Evolutionary conservation across 345 rosid genomes (phyloP).

Genomic region (Alliaria petiolata): DNA sequence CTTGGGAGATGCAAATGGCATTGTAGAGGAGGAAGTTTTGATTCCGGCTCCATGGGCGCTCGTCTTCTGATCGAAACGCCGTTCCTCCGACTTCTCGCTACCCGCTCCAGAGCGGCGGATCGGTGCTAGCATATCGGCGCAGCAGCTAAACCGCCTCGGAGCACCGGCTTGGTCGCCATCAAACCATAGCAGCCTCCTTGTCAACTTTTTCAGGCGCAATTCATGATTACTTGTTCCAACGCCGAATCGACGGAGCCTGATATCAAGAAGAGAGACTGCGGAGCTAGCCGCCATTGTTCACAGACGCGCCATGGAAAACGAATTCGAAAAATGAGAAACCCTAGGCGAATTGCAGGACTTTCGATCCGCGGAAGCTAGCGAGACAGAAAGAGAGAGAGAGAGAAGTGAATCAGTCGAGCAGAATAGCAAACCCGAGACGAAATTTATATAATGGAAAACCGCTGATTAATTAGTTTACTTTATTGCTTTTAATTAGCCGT

Average conservation of each 20-base stretch:
- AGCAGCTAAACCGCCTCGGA: constrained; percentile 40
- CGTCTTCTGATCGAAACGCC: constrained; percentile 51
- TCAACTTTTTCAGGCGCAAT: constrained; percentile 30
- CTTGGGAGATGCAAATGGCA: constrained; percentile 85
- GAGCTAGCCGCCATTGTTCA: constrained; percentile 63
- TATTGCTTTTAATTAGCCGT: too few species aligned
- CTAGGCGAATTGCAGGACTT: constrained; percentile 1
- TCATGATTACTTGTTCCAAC: constrained; percentile 18
- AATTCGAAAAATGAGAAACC: constrained; percentile 12
- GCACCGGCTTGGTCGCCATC: constrained; percentile 12
- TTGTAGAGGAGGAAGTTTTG: constrained; percentile 48
- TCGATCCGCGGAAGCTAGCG: background rate
- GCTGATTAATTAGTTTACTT: background rate
- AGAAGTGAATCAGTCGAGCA: background rate
- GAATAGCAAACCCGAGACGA: background rate
- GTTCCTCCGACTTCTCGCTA: constrained; percentile 53
- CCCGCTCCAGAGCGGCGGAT: constrained; percentile 34
- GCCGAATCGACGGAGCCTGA: constrained; percentile 34
- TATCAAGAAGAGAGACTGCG: constrained; percentile 57
- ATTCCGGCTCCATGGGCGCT: constrained; percentile 48
- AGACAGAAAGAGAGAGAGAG: background rate
- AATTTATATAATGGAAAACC: background rate
- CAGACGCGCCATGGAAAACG: constrained; percentile 38
- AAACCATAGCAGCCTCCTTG: constrained; percentile 34
- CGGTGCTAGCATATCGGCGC: constrained; percentile 59